Base-by-base conservation (phyloP, 73 alveolate genomes). In the Tetrahymena borealis region DNA sequence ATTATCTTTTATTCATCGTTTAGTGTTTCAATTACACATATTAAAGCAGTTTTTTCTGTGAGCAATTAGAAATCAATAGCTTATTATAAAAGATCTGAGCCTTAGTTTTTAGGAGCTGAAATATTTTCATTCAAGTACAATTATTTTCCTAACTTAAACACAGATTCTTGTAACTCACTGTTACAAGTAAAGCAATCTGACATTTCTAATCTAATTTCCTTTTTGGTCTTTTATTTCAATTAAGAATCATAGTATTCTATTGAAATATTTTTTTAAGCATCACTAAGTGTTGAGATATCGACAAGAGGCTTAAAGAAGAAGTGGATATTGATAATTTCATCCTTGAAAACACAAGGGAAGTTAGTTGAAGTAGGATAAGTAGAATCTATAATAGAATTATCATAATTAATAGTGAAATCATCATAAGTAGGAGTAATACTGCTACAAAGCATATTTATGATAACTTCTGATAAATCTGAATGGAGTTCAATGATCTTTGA, bases 381-480 rank as follows among this genome's bases (percentile, higher is more conserved):
- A n/a, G 39, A 15, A 36, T 40, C 78, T 16, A 32, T 38, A 32
- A 39, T 39, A 0, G 77, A 40, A 11, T 41, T 78, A 38, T 78
- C 90, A 32, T 39, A 38, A 20, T 39, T 32, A 13, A 94, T 28
- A 38, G 78, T 78, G 13, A 91, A 85, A 39, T 39, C 90, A 20
- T 92, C 91, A 13, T 94, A 39, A 79, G 91, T 60, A 2, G 97
- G 97, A 60, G 91, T 91, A 11, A 94, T 28, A 33, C 95, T 85
- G 35, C 90, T 95, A 2, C 90, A 79, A 7, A 96, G 93, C 11
- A 96, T 94, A 18, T 94, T 93, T 12, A 95, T 95, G 1, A 96
- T 97, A 78, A 90, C 92, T 3, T 85, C 91, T 35, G 91, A 78
- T 16, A 96, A 40, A 37, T 95, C 96, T 33, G 91, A 94, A 15